Percentiles rank a stretch among this genome's conserved stretches.
phyloP scores from a whole-genome alignment of 306 rosid species.

The Prosopis cineraria region DNA sequence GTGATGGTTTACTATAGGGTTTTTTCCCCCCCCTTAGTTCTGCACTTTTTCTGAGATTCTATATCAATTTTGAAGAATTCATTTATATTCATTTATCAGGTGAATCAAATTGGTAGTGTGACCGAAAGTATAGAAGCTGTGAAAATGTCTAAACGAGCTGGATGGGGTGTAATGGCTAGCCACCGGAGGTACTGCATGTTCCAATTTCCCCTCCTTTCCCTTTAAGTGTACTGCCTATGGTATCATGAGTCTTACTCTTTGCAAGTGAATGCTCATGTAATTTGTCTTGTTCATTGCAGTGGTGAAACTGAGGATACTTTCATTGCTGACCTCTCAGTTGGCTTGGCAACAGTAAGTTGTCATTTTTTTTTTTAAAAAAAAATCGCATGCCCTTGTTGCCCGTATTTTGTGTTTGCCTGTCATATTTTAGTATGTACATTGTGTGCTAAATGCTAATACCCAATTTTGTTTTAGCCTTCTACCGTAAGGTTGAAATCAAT shows the following conservation, averaged over 20 bases:
- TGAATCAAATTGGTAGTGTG: slow-evolving; percentile 95
- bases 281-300: slow-evolving; percentile 49
- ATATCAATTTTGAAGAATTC: not conserved
- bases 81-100: slow-evolving; percentile 35
- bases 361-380: not conserved
- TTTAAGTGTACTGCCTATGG: slow-evolving; percentile 1
- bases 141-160: slow-evolving; percentile 91
- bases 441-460: not conserved
- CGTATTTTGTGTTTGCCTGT: not conserved
- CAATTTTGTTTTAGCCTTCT: not conserved
- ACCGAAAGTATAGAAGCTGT: slow-evolving; percentile 99
- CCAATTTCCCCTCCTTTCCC: not conserved
- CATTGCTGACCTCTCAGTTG: slow-evolving; percentile 96
- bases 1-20: not conserved
- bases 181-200: slow-evolving; percentile 70
- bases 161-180: slow-evolving; percentile 99
- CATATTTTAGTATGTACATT: not conserved
- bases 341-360: slow-evolving; percentile 77
- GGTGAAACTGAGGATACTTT: slow-evolving; percentile 99
- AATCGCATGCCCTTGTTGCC: not conserved
- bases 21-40: slow-evolving; percentile 11
- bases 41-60: not conserved
- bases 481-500: not conserved
- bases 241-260: not conserved
- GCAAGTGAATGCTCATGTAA: not conserved